Evolutionary conservation across 371 early-diverging fungal genomes (phyloP), one percentile per base, ranked within the genome.

Genomic region (Syncephalastrum racemosum): DNA sequence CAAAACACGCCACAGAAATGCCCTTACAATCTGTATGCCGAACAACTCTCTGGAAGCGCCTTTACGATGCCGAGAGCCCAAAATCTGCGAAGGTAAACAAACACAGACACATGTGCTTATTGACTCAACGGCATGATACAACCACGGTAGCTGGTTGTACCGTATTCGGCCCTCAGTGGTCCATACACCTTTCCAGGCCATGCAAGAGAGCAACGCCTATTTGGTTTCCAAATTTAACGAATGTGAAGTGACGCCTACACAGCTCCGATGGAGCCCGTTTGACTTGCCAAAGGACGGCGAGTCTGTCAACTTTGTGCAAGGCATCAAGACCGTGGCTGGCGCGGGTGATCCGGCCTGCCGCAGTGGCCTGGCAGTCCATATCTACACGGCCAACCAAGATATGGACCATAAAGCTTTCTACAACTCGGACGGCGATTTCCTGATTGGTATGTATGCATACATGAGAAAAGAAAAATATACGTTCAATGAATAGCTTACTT

Each of bases 261-360:
- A 96, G 71, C 73, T 94, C 50, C 89, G 95, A 45, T 98, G 97
- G 98, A 85, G 83, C 42, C 97, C 98, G 1, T 96, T 98, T 63
- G 83, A 82, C 52, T 59, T 96, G 15, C 89, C 93, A 3, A 46
- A 48, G 1, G 45, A 66, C 2, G 50, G 56, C 22, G 72, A 79
- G 46, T 62, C 70, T 31, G 68, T 86, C 1, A 85, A 92, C 64
- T 98, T 98, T 77, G 80, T 94, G 16, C 77, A 89, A 48, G 97
- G 97, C 4, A 56, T 96, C 50, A 83, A 85, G 61, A 92, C 95
- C 1, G 62, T 98, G 4, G 86, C 88, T 25, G 96, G 96, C n/a
- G 87, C 93, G 4, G 98, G 98, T 20, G 90, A 90, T 62, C 88
- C 96, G 8, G 79, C 86, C 16, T 74, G 81, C 44, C 79, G 88